Conservation (phyloP, 768 basidiomycete species). For the Auricularia sp. region DNA sequence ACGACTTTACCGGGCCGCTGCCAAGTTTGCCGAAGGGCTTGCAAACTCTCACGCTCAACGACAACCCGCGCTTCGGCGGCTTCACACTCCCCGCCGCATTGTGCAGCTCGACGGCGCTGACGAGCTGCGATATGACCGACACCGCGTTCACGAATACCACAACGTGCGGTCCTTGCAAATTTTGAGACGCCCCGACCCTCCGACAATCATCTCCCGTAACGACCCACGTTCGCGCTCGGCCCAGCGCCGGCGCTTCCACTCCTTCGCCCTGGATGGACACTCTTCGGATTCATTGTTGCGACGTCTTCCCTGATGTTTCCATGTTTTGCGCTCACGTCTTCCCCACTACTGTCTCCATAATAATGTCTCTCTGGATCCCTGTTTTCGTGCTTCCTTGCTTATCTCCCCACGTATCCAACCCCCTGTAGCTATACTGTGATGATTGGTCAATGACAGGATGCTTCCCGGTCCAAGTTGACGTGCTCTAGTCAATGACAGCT, state of each 20-base stretch:
- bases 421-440: background rate
- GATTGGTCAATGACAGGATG: background rate
- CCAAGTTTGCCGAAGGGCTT: conserved; percentile 27
- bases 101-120: conserved; percentile 18
- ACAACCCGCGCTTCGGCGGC: conserved; percentile 29
- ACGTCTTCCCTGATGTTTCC: no score
- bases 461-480: background rate
- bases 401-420: background rate
- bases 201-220: background rate
- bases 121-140: conserved; percentile 13
- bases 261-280: background rate
- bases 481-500: background rate
- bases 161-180: conserved; percentile 5
- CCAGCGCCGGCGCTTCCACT: no score
- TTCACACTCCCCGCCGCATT: conserved; percentile 16
- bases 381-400: background rate
- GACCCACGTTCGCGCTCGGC: background rate
- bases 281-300: background rate
- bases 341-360: no score
- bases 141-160: conserved; percentile 2
- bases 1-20: conserved; percentile 26
- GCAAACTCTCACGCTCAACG: conserved; percentile 24
- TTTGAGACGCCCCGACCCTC: background rate
- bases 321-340: background rate
- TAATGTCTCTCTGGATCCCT: background rate